Percentiles rank a stretch among this genome's conserved stretches.
phyloP scores from a whole-genome alignment of 1,139 yeast genomes.

The Geotrichum reessii region DNA sequence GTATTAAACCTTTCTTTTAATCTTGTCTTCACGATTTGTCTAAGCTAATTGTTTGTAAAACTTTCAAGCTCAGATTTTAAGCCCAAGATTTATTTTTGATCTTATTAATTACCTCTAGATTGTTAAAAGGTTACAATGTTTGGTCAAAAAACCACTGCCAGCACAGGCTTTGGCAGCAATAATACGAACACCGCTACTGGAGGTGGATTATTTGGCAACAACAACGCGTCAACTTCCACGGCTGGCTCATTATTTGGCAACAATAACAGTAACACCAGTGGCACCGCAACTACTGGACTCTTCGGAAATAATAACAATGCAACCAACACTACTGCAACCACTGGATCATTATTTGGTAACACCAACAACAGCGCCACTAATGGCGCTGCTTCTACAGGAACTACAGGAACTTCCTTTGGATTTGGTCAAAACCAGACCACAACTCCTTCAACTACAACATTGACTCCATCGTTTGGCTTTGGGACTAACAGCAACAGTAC shows the following conservation, averaged over 20 bases:
- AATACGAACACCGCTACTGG: conserved; percentile 19
- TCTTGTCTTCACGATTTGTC: not conserved
- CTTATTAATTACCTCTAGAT: not conserved
- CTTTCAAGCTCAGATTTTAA: not conserved
- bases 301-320: no score
- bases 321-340: no score
- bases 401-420: conserved; percentile 7
- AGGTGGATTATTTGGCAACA: conserved; percentile 9
- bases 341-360: conserved; percentile 1
- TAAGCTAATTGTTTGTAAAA: not conserved
- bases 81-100: not conserved
- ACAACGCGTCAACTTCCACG: not conserved
- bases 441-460: not conserved
- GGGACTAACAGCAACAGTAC: not conserved
- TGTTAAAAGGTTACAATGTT: not conserved
- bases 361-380: conserved; percentile 1
- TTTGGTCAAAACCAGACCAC: not conserved
- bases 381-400: conserved; percentile 1
- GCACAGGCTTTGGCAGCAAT: not conserved
- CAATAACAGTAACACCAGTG: not conserved
- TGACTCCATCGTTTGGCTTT: not conserved
- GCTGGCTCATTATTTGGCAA: not conserved
- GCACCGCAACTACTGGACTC: not conserved
- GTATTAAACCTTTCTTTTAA: not conserved
- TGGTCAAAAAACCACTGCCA: not conserved